Evolutionary conservation across 2,329 filamentous ascomycete genomes (phyloP), one percentile per base, ranked within the genome.

Genomic region (Colletotrichum endophyticum): DNA sequence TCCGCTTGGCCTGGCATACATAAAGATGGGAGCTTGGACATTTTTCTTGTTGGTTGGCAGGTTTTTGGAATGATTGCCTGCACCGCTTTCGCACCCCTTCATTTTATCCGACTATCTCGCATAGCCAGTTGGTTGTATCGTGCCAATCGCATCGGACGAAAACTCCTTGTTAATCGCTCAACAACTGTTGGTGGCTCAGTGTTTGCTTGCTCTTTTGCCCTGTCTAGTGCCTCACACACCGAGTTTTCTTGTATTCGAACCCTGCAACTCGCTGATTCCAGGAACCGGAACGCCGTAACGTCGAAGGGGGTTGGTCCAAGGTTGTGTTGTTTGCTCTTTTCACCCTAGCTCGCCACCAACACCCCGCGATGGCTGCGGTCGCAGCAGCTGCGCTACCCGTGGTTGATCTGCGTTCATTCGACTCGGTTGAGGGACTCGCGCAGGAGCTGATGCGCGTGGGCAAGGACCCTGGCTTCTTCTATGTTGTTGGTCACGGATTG

Each of bases 391-490:
- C 73, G 19, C n/a, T 78, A 9, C 75, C 77, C 12, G 57, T 78
- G 27, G 68, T 78, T 34, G 72, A 78, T 61, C 27, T 78, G 25
- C 67, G 36, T 19, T 64, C 72, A 3, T 73, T 72, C 27, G 64
- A 53, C 11, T 70, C 61, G 30, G 59, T 62, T 8, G 72, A 75
- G 39, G 69, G 49, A n/a, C 59, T 78, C 11, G 72, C 64, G 53
- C 72, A 39, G 5, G 75, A 78, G 66, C 69, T 78, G 36, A 68
- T 78, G 75, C 75, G 72, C 36, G 77, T 78, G 49, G 77, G 77
- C 62, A 78, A 44, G 66, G 75, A 78, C 39, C 77, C 77, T 4
- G 77, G 77, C 56, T 78, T 78, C 63, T 78, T 78, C 25, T 78
- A 78, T 11, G 75, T 78, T 32, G 72, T 78, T 11, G 77, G 77